Evolutionary conservation across 768 basidiomycete genomes (phyloP), one percentile per base, ranked within the genome.

Genomic region (Pleurotus platypus): DNA sequence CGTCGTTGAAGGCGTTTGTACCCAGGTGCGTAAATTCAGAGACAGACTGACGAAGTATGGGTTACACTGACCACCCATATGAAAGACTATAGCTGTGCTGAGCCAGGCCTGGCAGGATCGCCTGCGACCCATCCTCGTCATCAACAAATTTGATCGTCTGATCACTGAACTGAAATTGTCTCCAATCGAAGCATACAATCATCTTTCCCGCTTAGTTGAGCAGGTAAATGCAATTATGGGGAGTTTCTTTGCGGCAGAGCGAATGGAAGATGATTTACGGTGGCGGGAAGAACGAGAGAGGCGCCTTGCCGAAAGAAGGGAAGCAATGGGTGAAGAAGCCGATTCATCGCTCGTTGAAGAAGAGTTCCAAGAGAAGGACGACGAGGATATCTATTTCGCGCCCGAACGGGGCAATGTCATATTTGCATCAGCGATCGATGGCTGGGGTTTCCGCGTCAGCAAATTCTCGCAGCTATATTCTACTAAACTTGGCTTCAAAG

Each of bases 191-290:
- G 95, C 94, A 2, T 92, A 98, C 65, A 91, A 95, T 63, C 96
- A 98, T 64, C 84, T 99, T n/a, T 77, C 85, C 5, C 88, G 92
- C 38, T 78, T 98, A 12, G 92, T 99, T 53, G 96, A 98, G 69
- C 92, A 97, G 65, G 95, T 98, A 22, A 99, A 98, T 65, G 97
- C 94, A 0, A 92, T 98, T 50, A 96, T 98, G 94, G 97, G 97
- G 0, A 84, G 85, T 57, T 95, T 98, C 70, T 98, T 94, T 66
- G 94, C 95, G 3, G 83, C 89, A 2, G 96, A 98, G 60, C 78
- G 97, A 15, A 97, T 98, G 94, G 94, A 96, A 61, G 94, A 98
- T 60, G 95, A 98, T 71, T 71, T 94, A 18, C 80, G 92, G 12
- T 97, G 97, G 93, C 78, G 89, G 61, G 96, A 98, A 75, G 92